phyloP scores from a whole-genome alignment of 495 filamentous ascomycete species.

The Hypomontagnella submonticulosa region DNA sequence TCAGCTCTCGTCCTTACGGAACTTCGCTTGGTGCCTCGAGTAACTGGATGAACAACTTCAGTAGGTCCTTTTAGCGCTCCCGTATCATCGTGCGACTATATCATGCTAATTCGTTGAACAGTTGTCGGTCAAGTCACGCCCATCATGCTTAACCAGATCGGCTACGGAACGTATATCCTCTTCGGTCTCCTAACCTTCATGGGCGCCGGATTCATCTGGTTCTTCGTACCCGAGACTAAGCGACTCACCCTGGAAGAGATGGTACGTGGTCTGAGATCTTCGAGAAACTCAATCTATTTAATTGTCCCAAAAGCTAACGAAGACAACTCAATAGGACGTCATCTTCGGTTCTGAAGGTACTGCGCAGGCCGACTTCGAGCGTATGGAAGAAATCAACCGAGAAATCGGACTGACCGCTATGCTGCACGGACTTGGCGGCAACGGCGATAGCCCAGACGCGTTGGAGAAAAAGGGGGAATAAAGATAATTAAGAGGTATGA shows the following conservation, averaged over 20 bases:
- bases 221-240: slow-evolving; percentile 81
- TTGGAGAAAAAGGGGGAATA: slow-evolving; percentile 37
- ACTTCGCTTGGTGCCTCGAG: slow-evolving; percentile 74
- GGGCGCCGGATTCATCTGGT: slow-evolving; percentile 77
- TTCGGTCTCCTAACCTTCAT: slow-evolving; percentile 77
- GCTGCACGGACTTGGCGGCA: slow-evolving; percentile 44
- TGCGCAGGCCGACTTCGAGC: slow-evolving; percentile 75
- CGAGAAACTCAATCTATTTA: background rate
- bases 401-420: slow-evolving; percentile 71
- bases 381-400: slow-evolving; percentile 77
- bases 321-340: slow-evolving; percentile 67
- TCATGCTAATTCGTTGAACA: slow-evolving; percentile 21
- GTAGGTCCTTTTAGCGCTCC: slow-evolving; percentile 18
- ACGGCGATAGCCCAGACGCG: slow-evolving; percentile 30
- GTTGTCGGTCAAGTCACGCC: slow-evolving; percentile 79
- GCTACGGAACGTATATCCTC: slow-evolving; percentile 83
- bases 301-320: slow-evolving; percentile 23
- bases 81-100: background rate
- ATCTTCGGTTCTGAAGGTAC: slow-evolving; percentile 79
- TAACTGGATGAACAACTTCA: slow-evolving; percentile 67
- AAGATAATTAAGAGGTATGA: slow-evolving; percentile 18
- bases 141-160: slow-evolving; percentile 74
- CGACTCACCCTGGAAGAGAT: slow-evolving; percentile 68
- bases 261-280: slow-evolving; percentile 48
- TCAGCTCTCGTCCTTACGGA: slow-evolving; percentile 77